phyloP scores from a whole-genome alignment of 805 yeast species.

The Metschnikowia baotianmanensis region DNA sequence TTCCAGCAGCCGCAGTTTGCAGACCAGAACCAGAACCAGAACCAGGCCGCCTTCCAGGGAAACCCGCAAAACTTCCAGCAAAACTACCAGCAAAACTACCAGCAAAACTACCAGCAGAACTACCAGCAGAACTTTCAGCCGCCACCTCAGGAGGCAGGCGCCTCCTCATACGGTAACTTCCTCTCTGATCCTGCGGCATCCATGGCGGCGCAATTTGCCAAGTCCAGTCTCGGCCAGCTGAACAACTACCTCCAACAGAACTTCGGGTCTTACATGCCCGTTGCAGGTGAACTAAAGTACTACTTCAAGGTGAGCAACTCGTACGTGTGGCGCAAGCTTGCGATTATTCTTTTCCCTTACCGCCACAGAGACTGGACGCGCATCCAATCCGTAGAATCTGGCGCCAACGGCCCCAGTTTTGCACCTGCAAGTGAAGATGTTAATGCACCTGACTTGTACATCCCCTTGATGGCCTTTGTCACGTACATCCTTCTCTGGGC shows the following conservation, averaged over 20 bases:
- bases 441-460: conserved; percentile 95
- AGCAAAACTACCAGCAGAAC: conserved; percentile 25
- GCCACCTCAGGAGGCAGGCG: conserved; percentile 18
- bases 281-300: conserved; percentile 62
- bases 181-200: conserved; percentile 78
- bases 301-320: conserved; percentile 90
- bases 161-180: conserved; percentile 35
- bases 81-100: conserved; percentile 42
- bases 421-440: conserved; percentile 82
- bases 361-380: conserved; percentile 82
- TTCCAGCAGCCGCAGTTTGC: conserved; percentile 31
- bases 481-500: conserved; percentile 87
- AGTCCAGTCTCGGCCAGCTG: conserved; percentile 77
- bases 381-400: conserved; percentile 26
- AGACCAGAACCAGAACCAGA: conserved; percentile 15
- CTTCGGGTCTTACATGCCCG: conserved; percentile 50
- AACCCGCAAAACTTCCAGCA: conserved; percentile 24
- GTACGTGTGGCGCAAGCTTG: conserved; percentile 74
- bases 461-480: conserved; percentile 89
- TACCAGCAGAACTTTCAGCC: background rate
- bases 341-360: conserved; percentile 81
- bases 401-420: conserved; percentile 33
- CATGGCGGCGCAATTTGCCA: conserved; percentile 86
- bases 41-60: conserved; percentile 15
- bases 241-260: conserved; percentile 77